Conservation (phyloP, 768 basidiomycete genomes). For the Phanerochaete carnosa region DNA sequence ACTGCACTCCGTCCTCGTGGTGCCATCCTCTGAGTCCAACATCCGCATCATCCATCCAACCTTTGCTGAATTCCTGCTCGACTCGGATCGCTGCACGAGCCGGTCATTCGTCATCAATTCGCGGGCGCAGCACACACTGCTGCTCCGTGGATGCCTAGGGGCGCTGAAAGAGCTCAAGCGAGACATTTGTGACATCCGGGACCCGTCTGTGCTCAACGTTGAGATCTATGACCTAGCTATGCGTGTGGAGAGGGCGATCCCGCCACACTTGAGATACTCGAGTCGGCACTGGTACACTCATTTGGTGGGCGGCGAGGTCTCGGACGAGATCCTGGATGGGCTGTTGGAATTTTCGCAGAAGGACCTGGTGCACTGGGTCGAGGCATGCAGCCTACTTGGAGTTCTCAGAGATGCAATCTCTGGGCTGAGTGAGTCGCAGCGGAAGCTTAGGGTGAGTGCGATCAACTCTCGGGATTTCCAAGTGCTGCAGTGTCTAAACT, state of each 20-base stretch:
- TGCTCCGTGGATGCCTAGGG: not conserved
- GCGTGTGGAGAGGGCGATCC: constrained; percentile 7
- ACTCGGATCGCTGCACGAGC: not conserved
- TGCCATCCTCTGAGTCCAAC: not conserved
- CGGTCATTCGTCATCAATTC: not conserved
- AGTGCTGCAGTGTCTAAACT: too few species aligned
- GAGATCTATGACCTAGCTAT: not conserved
- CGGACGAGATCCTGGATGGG: not conserved
- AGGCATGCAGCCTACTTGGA: constrained; percentile 10
- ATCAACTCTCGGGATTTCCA: too few species aligned
- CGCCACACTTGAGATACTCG: constrained; percentile 18
- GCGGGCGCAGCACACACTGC: not conserved
- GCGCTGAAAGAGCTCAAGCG: not conserved
- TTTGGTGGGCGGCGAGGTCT: constrained; percentile 1
- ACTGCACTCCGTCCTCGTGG: not conserved
- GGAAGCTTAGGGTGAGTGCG: not conserved
- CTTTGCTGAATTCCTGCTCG: not conserved
- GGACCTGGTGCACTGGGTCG: constrained; percentile 22
- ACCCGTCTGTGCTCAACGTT: not conserved
- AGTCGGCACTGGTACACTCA: constrained; percentile 21
- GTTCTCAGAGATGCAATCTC: not conserved
- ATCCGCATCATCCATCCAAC: not conserved
- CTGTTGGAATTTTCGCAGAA: constrained; percentile 14
- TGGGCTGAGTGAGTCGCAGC: not conserved
- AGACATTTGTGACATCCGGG: constrained; percentile 3